Evolutionary conservation across 2,329 filamentous ascomycete species (phyloP).

Genomic region (Leptodontidium sp.): DNA sequence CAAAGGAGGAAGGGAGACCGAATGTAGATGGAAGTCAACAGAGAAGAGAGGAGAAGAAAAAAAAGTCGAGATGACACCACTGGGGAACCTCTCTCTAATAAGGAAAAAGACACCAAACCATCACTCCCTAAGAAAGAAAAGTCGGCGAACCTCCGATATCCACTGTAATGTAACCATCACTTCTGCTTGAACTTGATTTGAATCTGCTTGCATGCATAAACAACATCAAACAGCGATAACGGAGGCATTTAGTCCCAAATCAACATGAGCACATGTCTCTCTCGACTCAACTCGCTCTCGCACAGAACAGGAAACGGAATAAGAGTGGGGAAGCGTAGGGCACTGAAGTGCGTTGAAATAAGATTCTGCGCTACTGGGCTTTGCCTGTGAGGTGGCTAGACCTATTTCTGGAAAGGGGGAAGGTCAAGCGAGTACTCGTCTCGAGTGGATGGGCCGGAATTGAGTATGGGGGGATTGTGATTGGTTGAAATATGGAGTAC

Average conservation of each 20-base stretch:
- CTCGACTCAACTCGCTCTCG: too few species aligned
- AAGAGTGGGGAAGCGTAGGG: background rate
- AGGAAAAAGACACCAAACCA: too few species aligned
- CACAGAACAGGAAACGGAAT: background rate
- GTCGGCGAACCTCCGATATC: too few species aligned
- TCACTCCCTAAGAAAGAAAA: too few species aligned
- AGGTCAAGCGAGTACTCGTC: conserved; percentile 8
- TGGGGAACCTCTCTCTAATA: background rate
- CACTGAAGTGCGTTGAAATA: background rate
- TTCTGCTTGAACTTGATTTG: too few species aligned
- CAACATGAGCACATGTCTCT: background rate
- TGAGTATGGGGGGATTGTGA: background rate
- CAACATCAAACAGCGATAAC: background rate
- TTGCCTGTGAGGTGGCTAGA: background rate
- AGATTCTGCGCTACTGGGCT: conserved; percentile 7
- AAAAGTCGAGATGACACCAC: background rate
- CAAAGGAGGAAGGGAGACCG: too few species aligned
- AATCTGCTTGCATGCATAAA: too few species aligned
- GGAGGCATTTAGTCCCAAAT: background rate
- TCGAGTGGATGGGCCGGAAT: too few species aligned
- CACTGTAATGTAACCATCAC: too few species aligned
- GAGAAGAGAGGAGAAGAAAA: background rate
- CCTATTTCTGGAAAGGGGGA: background rate
- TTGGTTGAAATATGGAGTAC: background rate
- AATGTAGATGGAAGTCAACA: background rate